A percentile compares a stretch with the other conserved stretches of the same genome.
Evolutionary conservation across 1,284 basidiomycete species (phyloP).

Genomic region (Pisolithus thermaeus): DNA sequence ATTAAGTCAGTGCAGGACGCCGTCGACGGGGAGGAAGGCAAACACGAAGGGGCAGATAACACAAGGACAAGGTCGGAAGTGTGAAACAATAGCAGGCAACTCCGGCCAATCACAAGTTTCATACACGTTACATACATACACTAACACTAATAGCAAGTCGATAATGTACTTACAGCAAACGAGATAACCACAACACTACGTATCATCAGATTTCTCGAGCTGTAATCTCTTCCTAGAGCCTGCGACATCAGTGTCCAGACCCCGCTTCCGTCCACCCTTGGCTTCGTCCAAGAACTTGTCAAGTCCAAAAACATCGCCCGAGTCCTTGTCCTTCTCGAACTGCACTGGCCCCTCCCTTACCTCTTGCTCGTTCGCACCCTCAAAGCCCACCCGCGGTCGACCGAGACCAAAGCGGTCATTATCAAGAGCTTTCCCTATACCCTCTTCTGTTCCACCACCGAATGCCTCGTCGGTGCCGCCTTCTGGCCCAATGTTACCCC

Average conservation of each 20-base stretch:
- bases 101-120: too few relatives aligned
- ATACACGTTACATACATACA: too few relatives aligned
- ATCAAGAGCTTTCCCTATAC: conserved; percentile 82
- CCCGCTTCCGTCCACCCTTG: conserved; percentile 88
- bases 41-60: neutral
- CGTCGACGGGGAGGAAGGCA: neutral
- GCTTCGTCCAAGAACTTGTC: conserved; percentile 97
- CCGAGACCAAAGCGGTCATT: conserved; percentile 95
- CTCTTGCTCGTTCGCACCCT: conserved; percentile 81
- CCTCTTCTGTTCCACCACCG: conserved; percentile 92
- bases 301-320: conserved; percentile 94
- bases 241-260: conserved; percentile 72
- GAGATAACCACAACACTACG: conserved; percentile 31
- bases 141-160: too few relatives aligned
- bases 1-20: neutral
- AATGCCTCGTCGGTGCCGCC: conserved; percentile 83
- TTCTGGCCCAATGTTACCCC: conserved; percentile 66
- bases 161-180: too few relatives aligned
- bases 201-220: conserved; percentile 59
- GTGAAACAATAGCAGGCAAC: neutral
- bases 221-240: conserved; percentile 69
- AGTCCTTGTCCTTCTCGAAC: conserved; percentile 99
- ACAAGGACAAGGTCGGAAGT: neutral
- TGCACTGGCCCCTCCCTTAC: conserved; percentile 92
- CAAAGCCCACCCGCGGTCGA: conserved; percentile 81